Evolutionary conservation across 2,329 filamentous ascomycete species (phyloP), one percentile per base, ranked within the genome.

Genomic region (Fusarium transvaalense): DNA sequence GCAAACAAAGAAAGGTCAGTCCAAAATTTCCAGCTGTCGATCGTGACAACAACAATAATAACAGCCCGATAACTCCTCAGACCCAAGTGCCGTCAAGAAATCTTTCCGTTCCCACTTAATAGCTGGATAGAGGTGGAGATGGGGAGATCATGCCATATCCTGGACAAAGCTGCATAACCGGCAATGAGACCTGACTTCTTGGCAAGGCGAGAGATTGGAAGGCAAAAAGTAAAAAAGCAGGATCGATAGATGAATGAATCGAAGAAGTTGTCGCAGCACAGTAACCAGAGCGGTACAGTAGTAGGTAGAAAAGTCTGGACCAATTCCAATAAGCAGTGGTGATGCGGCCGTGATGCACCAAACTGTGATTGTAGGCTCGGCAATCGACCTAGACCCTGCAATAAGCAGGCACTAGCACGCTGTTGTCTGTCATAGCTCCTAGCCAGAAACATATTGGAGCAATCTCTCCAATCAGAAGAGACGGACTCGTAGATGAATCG

Each of bases 1-100:
- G 9, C 38, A 29, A 61, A 64, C 50, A 69, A 63, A 66, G 48
- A 59, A 63, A 64, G 31, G 45, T 34, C 37, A n/a, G 41, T 41
- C 14, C 35, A 27, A 39, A 46, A 48, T 54, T 56, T 42, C 34
- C 42, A n/a, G 39, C 27, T 41, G 54, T 41, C n/a, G 50, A 61
- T 60, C 54, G 34, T 10, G 23, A 39, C n/a, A 35, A 39, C n/a
- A 35, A 42, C 17, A 13, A 23, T 23, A 23, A 41, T 21, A 17
- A 39, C 9, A 23, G 14, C 29, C 29, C 23, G 17, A 13, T 15
- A 38, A 19, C 17, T 21, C n/a, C 15, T 15, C n/a, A 19, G 47
- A 34, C 35, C 35, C 29, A 38, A 54, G 23, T 29, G 47, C 21
- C 37, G 21, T 50, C 23, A 39, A 21, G 34, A 25, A 9, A 19